phyloP scores from a whole-genome alignment of 768 basidiomycete species.

The Rhizopogon sp. region DNA sequence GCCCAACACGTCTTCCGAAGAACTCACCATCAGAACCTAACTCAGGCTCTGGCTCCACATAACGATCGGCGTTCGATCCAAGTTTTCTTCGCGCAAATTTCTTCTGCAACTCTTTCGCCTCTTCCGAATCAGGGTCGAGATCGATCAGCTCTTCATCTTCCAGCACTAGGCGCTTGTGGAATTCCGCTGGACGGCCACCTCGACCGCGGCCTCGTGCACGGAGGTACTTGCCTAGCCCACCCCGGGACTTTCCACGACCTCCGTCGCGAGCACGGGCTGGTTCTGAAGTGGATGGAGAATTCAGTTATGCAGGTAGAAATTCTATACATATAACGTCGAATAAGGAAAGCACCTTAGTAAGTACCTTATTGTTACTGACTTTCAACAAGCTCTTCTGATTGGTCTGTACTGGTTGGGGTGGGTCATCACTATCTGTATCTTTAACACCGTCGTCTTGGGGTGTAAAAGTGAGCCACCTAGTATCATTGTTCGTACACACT shows the following conservation, averaged over 20 bases:
- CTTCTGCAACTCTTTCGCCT: slow-evolving; percentile 38
- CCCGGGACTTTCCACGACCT: slow-evolving; percentile 55
- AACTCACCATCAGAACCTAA: slow-evolving; percentile 64
- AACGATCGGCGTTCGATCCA: slow-evolving; percentile 69
- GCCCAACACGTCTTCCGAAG: background rate
- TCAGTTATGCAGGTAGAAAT: background rate
- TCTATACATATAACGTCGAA: background rate
- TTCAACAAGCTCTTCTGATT: too few relatives aligned
- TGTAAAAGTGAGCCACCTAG: too few relatives aligned
- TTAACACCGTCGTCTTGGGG: too few relatives aligned
- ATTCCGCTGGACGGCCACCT: slow-evolving; percentile 65
- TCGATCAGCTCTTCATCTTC: slow-evolving; percentile 48
- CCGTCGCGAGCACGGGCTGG: slow-evolving; percentile 33
- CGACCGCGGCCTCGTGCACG: slow-evolving; percentile 64
- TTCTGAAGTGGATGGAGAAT: background rate
- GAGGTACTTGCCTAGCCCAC: slow-evolving; percentile 70
- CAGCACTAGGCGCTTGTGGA: slow-evolving; percentile 52
- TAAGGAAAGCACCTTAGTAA: background rate
- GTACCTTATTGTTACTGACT: too few relatives aligned
- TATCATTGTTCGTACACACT: too few relatives aligned
- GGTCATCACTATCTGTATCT: too few relatives aligned
- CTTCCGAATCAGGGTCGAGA: slow-evolving; percentile 36
- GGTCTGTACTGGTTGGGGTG: too few relatives aligned
- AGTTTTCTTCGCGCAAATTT: slow-evolving; percentile 58
- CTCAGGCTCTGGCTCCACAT: slow-evolving; percentile 64